Evolutionary conservation across 257 asterid species (phyloP), one percentile per base, ranked within the genome.

Genomic region (Rauvolfia tetraphylla): DNA sequence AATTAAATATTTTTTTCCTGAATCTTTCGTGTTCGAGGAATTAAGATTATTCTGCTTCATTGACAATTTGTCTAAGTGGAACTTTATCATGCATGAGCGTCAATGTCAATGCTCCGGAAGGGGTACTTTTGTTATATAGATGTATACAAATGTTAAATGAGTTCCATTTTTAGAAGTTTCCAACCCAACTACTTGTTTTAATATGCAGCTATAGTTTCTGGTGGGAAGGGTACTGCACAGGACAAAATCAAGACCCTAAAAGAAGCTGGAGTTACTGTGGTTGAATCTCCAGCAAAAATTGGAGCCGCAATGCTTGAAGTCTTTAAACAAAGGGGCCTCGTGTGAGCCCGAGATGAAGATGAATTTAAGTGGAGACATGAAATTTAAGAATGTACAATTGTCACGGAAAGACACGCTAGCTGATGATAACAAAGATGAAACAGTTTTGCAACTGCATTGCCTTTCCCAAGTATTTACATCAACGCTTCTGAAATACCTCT

Each of bases 281-380:
- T 91, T 8, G 97, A 94, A 77, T 94, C 98, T 2, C 98, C 98
- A 41, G 98, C 98, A 31, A 92, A 92, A 86, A 90, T 94, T 61
- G 98, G 98, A 73, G 58, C 85, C 8, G 93, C 96, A 46, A 94
- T 94, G 93, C 87, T 85, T 62, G 96, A 92, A 23, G 98, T 91
- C 82, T 92, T 95, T 88, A 90, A 88, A 82, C 97, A 91, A 79
- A 87, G 95, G 82, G 97, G 98, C 57, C 95, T 95, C 44, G 85
- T 86, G 61, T 89, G 88, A 88, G 83, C 46, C 73, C 66, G 38
- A 57, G 3, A 27, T 65, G 68, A 11, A 8, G 20, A 12, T 61
- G 23, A 39, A 14, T 6, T 65, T 62, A 38, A 44, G 59, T 41
- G 71, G 48, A 53, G 49, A 54, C 27, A 12, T 23, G 31, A 54